Percentiles rank a stretch among this genome's conserved stretches.
Evolutionary conservation across 305 asterid genomes (phyloP).

Genomic region (Withania somnifera): DNA sequence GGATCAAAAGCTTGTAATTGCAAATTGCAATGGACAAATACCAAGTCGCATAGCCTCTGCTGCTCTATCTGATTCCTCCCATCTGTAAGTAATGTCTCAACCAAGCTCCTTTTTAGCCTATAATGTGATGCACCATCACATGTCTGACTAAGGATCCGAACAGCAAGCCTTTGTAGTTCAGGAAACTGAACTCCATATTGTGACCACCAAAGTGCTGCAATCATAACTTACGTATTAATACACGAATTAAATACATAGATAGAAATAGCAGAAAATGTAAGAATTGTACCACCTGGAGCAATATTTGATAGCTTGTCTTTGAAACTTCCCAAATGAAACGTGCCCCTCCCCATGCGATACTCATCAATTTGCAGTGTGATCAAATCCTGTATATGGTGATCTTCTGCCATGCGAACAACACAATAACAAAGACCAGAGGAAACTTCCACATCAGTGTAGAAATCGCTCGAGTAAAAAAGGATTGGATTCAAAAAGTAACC

Average conservation of each 20-base stretch:
- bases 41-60: constrained; percentile 21
- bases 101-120: constrained; percentile 35
- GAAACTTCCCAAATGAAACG: constrained; percentile 22
- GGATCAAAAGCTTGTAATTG: constrained; percentile 28
- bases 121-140: constrained; percentile 45
- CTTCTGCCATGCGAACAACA: constrained; percentile 17
- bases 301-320: constrained; percentile 5
- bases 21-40: constrained; percentile 42
- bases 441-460: constrained; percentile 38
- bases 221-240: not conserved
- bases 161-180: constrained; percentile 41
- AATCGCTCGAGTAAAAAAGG: constrained; percentile 26
- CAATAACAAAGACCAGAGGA: constrained; percentile 28
- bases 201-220: constrained; percentile 73
- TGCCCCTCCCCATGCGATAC: constrained; percentile 20
- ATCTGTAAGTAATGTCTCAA: constrained; percentile 18
- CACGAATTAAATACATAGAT: not conserved
- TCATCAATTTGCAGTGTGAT: constrained; percentile 29
- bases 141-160: constrained; percentile 48
- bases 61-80: constrained; percentile 20
- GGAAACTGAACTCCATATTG: constrained; percentile 35
- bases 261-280: not conserved
- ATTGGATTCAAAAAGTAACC: constrained; percentile 53
- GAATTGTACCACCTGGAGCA: constrained; percentile 37
- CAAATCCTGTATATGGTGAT: constrained; percentile 12